Conservation (phyloP, 305 asterid genomes). For the Striga hermonthica region DNA sequence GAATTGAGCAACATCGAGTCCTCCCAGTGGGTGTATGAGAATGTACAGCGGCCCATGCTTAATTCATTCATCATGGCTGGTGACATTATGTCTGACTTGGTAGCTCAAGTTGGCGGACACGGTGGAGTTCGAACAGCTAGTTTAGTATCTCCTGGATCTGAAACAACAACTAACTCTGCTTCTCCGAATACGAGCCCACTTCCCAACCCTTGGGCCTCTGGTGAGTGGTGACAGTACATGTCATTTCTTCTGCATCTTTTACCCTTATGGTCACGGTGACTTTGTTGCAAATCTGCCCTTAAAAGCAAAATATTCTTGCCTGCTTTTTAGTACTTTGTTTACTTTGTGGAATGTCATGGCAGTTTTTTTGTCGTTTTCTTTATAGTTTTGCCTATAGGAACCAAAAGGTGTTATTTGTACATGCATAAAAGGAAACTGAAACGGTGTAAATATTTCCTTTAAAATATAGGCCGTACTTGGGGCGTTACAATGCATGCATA, state of each 20-base stretch:
- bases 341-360: background rate
- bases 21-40: constrained; percentile 50
- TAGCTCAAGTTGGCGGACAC: constrained; percentile 33
- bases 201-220: constrained; percentile 59
- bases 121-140: constrained; percentile 26
- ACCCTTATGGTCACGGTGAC: constrained; percentile 2
- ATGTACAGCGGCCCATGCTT: constrained; percentile 46
- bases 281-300: background rate
- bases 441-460: no score
- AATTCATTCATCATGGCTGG: constrained; percentile 39
- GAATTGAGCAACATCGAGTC: constrained; percentile 50
- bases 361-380: background rate
- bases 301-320: background rate
- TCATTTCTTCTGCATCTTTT: background rate
- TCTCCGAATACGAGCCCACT: constrained; percentile 48
- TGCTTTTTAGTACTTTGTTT: background rate
- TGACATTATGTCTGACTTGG: constrained; percentile 31
- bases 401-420: constrained; percentile 5
- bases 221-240: constrained; percentile 47
- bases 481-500: background rate
- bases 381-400: background rate
- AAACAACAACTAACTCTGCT: constrained; percentile 29
- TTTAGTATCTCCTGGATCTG: constrained; percentile 36
- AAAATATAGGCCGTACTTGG: no score
- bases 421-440: constrained; percentile 4